Evolutionary conservation across 2,329 filamentous ascomycete species (phyloP).

Genomic region (Alternaria ventricosa): DNA sequence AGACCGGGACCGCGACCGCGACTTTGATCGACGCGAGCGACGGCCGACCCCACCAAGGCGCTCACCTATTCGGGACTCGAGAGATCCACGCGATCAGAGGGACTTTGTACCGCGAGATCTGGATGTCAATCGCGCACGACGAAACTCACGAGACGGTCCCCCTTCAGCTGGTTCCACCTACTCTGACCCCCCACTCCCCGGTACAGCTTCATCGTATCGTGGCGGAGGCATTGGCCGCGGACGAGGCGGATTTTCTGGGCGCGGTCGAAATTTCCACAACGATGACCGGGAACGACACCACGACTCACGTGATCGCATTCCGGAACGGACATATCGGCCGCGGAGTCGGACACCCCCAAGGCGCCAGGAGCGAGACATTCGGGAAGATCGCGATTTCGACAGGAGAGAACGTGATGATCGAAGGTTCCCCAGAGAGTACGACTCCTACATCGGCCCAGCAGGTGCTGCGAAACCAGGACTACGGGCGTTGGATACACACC

Average conservation of each 20-base stretch:
- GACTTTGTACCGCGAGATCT: constrained; percentile 66
- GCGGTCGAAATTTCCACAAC: constrained; percentile 55
- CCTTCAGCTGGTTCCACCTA: constrained; percentile 73
- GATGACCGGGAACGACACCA: constrained; percentile 61
- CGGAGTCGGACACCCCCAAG: constrained; percentile 69
- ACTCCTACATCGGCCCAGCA: constrained; percentile 49
- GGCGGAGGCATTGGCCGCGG: constrained; percentile 61
- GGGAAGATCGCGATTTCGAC: constrained; percentile 50
- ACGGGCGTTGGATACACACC: constrained; percentile 42
- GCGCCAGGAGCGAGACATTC: constrained; percentile 57
- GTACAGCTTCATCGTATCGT: constrained; percentile 57
- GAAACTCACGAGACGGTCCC: constrained; percentile 75
- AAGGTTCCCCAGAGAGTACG: constrained; percentile 55
- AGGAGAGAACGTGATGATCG: constrained; percentile 51
- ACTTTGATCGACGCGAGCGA: constrained; percentile 62
- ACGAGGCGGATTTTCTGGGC: constrained; percentile 56
- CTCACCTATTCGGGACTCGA: constrained; percentile 64
- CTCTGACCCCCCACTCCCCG: constrained; percentile 68
- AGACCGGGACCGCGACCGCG: constrained; percentile 56
- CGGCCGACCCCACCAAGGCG: constrained; percentile 68
- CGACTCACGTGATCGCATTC: constrained; percentile 41
- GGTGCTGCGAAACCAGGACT: constrained; percentile 37
- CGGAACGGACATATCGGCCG: constrained; percentile 59
- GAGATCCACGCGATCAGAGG: constrained; percentile 69
- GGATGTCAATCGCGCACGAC: constrained; percentile 70